Base-by-base conservation (phyloP, 345 rosid genomes). In the Mallotus nudiflorus region DNA sequence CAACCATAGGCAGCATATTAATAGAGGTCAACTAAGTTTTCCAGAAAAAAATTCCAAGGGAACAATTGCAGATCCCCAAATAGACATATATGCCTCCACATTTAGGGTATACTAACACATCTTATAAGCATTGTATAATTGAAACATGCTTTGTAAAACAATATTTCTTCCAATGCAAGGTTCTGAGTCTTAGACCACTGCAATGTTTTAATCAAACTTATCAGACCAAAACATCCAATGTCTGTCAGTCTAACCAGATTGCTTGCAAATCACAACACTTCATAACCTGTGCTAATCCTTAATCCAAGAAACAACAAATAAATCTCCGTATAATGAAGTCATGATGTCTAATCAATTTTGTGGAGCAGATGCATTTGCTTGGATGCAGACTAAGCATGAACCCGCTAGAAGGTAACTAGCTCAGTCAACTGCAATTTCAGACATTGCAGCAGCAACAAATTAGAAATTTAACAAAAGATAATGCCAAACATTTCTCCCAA, bases 241-340 rank as follows among this genome's bases (percentile, higher is more conserved):
- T n/a, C 63, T 28, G 6, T 19, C 52, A 42, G 15, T 44, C 52
- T 29, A 8, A 39, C 29, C 15, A 57, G 54, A 46, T 45, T 25
- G 18, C 20, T 10, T 25, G 8, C 51, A 40, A 15, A 27, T 44
- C 42, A n/a, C 39, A 35, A 6, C 57, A 24, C 70, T n/a, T n/a
- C n/a, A n/a, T n/a, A n/a, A n/a, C n/a, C n/a, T n/a, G n/a, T n/a
- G n/a, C n/a, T n/a, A n/a, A n/a, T n/a, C n/a, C 18, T 24, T 61
- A 5, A 29, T 33, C 18, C 22, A 25, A 25, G 18, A 64, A 9
- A 44, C 14, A 42, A 19, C 15, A 48, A 2, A 22, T 18, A 65
- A 65, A 49, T 19, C 64, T 45, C 42, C n/a, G 16, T 65, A 25
- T 50, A 64, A 56, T 22, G 39, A 65, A 72, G 39, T 5, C 8